phyloP scores from a whole-genome alignment of 2,329 filamentous ascomycete species.

The Fusarium staphyleae region DNA sequence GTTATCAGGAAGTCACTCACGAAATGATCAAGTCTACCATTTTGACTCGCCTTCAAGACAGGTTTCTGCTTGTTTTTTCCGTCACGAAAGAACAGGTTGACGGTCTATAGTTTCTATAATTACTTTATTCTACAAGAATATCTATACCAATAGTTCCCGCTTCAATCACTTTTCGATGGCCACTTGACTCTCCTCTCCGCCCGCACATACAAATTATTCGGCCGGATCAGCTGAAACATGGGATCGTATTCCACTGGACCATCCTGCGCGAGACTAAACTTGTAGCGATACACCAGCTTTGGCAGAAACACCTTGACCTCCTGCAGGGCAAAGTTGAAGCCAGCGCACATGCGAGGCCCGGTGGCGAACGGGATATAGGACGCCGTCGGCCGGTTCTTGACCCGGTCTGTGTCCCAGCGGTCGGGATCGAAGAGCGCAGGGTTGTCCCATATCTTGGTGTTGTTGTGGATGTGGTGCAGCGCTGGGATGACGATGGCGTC shows the following conservation, averaged over 20 bases:
- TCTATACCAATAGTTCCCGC: background rate
- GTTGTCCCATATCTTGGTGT: conserved; percentile 64
- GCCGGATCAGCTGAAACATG: conserved; percentile 64
- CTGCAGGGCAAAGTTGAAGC: conserved; percentile 69
- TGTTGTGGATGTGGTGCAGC: conserved; percentile 60
- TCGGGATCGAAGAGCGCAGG: conserved; percentile 65
- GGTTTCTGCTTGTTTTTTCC: too few relatives aligned
- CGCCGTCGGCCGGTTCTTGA: conserved; percentile 58
- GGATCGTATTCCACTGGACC: conserved; percentile 64
- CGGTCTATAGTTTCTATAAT: too few relatives aligned
- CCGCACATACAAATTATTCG: conserved; percentile 61
- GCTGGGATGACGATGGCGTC: conserved; percentile 61
- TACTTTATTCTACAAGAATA: background rate
- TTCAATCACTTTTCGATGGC: conserved; percentile 46
- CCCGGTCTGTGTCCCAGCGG: conserved; percentile 62
- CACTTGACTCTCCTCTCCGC: conserved; percentile 58
- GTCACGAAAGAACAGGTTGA: too few relatives aligned
- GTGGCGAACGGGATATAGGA: conserved; percentile 66
- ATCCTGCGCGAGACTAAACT: conserved; percentile 59
- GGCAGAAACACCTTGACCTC: conserved; percentile 66
- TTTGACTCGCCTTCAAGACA: too few relatives aligned
- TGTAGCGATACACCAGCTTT: conserved; percentile 66
- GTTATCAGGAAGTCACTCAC: too few relatives aligned
- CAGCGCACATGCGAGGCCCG: conserved; percentile 66
- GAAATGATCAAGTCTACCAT: too few relatives aligned